phyloP scores from a whole-genome alignment of 768 basidiomycete species.

The Suillus luteus region DNA sequence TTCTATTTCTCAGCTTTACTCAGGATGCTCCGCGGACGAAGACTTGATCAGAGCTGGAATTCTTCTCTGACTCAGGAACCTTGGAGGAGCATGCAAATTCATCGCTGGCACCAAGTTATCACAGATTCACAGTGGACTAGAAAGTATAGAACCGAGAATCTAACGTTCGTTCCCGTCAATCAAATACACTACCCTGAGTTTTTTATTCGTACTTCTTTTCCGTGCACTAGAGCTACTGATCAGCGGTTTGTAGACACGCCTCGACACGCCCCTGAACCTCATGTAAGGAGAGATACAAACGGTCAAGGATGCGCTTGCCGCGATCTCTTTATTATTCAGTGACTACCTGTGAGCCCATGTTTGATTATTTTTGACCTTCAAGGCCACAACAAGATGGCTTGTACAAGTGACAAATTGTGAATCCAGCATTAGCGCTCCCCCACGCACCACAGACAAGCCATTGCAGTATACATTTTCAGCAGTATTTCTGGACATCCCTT shows the following conservation, averaged over 20 bases:
- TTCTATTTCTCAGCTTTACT: too few relatives aligned
- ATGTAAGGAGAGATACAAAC: slow-evolving; percentile 27
- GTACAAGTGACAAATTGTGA: slow-evolving; percentile 32
- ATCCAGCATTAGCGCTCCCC: slow-evolving; percentile 36
- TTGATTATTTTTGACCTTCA: slow-evolving; percentile 26
- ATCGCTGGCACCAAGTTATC: slow-evolving; percentile 53
- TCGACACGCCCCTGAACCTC: slow-evolving; percentile 74
- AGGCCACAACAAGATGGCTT: slow-evolving; percentile 24
- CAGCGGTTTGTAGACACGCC: slow-evolving; percentile 68
- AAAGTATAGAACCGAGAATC: slow-evolving; percentile 72
- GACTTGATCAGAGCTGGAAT: slow-evolving; percentile 69
- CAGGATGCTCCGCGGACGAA: slow-evolving; percentile 88
- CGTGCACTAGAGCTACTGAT: slow-evolving; percentile 14
- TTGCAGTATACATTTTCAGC: slow-evolving; percentile 23
- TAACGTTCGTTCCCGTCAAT: slow-evolving; percentile 76
- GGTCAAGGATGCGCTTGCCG: slow-evolving; percentile 39
- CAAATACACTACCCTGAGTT: slow-evolving; percentile 71
- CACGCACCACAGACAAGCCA: slow-evolving; percentile 19
- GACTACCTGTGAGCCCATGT: slow-evolving; percentile 20
- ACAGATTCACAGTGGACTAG: too few relatives aligned
- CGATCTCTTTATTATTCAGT: slow-evolving; percentile 13
- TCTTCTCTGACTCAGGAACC: slow-evolving; percentile 64
- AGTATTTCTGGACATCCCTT: background rate
- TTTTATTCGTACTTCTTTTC: slow-evolving; percentile 14
- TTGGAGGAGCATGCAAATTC: slow-evolving; percentile 47